Base-by-base conservation (phyloP, 495 filamentous ascomycete species). In the Ramalina intermedia region DNA sequence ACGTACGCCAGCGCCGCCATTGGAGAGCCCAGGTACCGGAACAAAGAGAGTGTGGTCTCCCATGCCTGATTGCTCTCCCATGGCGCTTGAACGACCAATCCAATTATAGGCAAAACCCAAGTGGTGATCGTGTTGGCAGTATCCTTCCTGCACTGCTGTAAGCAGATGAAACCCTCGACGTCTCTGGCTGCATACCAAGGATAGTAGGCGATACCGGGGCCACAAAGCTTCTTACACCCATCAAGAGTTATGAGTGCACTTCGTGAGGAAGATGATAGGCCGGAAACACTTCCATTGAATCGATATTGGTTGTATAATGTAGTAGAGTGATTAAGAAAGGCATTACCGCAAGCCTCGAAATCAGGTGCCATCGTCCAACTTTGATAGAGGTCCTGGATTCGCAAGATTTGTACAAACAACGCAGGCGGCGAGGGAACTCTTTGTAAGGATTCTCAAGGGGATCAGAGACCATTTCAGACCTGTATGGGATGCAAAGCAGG, bases 51-150 rank as follows among this genome's bases (percentile, higher is more conserved):
- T 13, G 66, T 46, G 13, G 66, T 69, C 43, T 54, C 44, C 53
- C 50, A 57, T 40, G 64, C 61, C 13, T 55, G 54, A 42, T 73
- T 73, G 41, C 69, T 73, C 40, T 70, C 70, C 43, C 64, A 72
- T 0, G 69, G 70, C 26, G 63, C 69, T 51, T 73, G 70, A 6
- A 72, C 55, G 6, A 73, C 23, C 5, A 70, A 56, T 14, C 67
- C 70, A 20, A 69, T 55, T 12, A 69, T 53, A 5, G 70, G 69
- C 20, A 71, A 44, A 0, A 69, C 48, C 69, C 70, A 73, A 9
- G 70, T 69, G 16, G 67, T 69, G 21, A 71, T 65, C 13, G 67
- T 71, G 23, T 49, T 48, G 8, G 58, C 50, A 20, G 55, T 38
- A 21, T 63, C 57, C 26, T 41, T 35, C 68, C 68, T 69, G 1